Evolutionary conservation across 1,284 basidiomycete species (phyloP), one percentile per base, ranked within the genome.

Genomic region (Cryptococcus sp.): DNA sequence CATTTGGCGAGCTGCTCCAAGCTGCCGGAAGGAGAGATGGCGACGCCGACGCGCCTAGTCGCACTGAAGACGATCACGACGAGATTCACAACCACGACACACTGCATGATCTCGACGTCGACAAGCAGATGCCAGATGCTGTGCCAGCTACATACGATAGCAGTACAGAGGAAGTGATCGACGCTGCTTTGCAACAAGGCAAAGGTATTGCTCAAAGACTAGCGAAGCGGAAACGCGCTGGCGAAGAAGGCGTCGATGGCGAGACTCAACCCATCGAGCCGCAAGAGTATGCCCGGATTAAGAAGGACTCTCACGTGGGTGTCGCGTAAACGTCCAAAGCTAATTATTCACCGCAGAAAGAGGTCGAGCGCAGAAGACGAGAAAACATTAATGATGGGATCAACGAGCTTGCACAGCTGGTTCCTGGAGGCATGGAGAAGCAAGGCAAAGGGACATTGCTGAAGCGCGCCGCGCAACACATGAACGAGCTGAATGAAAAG

Each of bases 331-430:
- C 13, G 3, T 5, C 19, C 17, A 23, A 38, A 5, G 38, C 17
- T 19, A 15, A 34, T 29, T n/a, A n/a, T 2, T 16, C 38, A 10
- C 38, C 39, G 46, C 72, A 95, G 91, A 96, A 96, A 89, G 94
- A 97, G 79, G 94, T 97, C 13, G 94, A 98, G 78, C 89, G 93
- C 57, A 85, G 93, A 46, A 87, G 94, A 51, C 83, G 94, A 55
- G 90, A 92, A 19, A 93, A 93, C 69, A 97, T 98, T 80, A 95
- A 95, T 76, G 90, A 94, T 61, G 93, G 93, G 0, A 96, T 98
- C 80, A 92, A 89, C 73, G 89, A 93, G 72, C 86, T 98, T 23
- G 88, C 89, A 1, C 84, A 87, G 8, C 91, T 94, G 67, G 88
- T 96, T 2, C 93, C 93, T 7, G 89, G 87, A 63, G 89, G 87